Evolutionary conservation across 2,329 filamentous ascomycete species (phyloP), one percentile per base, ranked within the genome.

Genomic region (Fusarium begoniae): DNA sequence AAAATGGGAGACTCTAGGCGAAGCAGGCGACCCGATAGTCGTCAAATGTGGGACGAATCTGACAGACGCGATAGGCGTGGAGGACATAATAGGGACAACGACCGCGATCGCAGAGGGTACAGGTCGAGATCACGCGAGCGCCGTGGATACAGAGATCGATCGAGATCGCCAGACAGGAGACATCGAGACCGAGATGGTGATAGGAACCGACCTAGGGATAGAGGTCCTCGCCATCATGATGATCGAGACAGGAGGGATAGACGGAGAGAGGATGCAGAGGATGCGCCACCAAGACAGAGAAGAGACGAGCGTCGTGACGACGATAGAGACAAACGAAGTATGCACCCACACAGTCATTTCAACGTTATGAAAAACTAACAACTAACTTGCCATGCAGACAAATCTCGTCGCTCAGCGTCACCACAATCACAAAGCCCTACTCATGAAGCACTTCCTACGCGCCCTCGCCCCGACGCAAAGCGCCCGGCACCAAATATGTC

Each of bases 11-110:
- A 84, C 69, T 69, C 79, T 22, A 79, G 82, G 55, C 79, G 82
- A 53, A 70, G 73, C 32, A 79, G 81, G 58, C 80, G 82, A 51
- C 80, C 80, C 30, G 90, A 92, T 75, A 90, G 87, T 80, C 87
- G 87, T 57, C 85, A 88, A 59, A 90, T 90, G 86, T 90, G 89
- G 88, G 90, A 92, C 70, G 86, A 88, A 47, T 82, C 85, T 17
- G 84, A 86, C 62, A 82, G 84, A 24, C 82, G 81, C 60, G 80
- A 81, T 60, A 81, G 82, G 35, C 76, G 79, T 17, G 75, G 77
- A 45, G 75, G 76, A 22, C 70, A 75, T 58, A 76, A 80, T n/a
- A 73, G 78, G 8, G 79, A 80, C 54, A 75, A 78, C 45, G 79
- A 81, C 56, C 76, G 81, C 44, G 79, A 82, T 56, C 75, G 80